Evolutionary conservation across 208 protist genomes (phyloP), one percentile per base, ranked within the genome.

Genomic region (Pavlovales sp.): DNA sequence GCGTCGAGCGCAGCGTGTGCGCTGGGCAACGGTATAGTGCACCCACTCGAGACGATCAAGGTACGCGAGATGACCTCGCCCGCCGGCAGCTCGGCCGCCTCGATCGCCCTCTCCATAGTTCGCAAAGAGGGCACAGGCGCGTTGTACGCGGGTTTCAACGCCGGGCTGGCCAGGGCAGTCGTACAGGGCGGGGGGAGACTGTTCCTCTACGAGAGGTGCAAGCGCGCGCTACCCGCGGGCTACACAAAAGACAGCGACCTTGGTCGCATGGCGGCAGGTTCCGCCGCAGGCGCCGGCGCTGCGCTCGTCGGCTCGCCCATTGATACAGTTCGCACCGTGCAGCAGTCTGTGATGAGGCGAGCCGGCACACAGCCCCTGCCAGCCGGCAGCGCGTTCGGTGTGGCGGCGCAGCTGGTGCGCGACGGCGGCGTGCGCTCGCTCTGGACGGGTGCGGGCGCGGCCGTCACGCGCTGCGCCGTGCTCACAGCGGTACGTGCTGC

Each of bases 1-100:
- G 57, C 57, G 57, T 32, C 57, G 18, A 71, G 57, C 57, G 57
- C 14, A 10, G 57, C 57, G 57, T 71, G 57, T 28, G 57, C 57
- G 57, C 57, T 71, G 57, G 57, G 57, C 22, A n/a, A 71, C 57
- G 57, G 57, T 28, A 28, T 32, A 28, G 32, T 28, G 57, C 57
- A 71, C 57, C 57, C 57, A 28, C 57, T 71, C 57, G 57, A 71
- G 57, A 71, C 57, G 57, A 71, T 71, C 57, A 71, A 71, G 57
- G 57, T 71, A 28, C 57, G 57, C 26, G 14, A 71, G 57, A 71
- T 71, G 57, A 5, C 1, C 26, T 2, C 26, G 1, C 57, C 57
- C 14, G 57, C 57, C 14, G 57, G 57, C 57, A 4, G 2, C 22
- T 71, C 57, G 57, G 1, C 57, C 22, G 2, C 32, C 18, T 5